phyloP scores from a whole-genome alignment of 2,329 filamentous ascomycete species.

The Chalara sp. region DNA sequence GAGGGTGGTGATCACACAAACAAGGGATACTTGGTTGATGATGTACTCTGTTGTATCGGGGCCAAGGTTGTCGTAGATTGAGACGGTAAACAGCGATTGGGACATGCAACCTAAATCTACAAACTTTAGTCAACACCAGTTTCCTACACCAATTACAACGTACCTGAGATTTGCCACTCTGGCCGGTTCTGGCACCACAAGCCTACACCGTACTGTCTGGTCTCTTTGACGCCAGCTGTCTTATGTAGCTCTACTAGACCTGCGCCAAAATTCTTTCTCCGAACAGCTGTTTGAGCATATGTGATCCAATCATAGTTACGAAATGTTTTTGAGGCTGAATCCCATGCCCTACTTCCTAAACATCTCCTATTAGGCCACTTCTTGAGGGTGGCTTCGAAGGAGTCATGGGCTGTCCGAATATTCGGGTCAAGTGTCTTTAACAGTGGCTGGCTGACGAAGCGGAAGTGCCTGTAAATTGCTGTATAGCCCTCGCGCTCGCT shows the following conservation, averaged over 20 bases:
- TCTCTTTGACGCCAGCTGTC: constrained; percentile 57
- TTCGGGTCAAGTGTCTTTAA: constrained; percentile 66
- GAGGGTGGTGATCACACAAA: constrained; percentile 70
- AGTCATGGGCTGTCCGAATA: constrained; percentile 67
- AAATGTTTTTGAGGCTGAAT: constrained; percentile 65
- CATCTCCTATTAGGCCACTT: constrained; percentile 62
- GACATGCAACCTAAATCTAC: constrained; percentile 81
- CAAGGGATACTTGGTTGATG: constrained; percentile 78
- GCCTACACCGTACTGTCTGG: constrained; percentile 63
- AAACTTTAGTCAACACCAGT: constrained; percentile 28
- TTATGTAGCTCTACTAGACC: constrained; percentile 80
- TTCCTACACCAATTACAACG: no score
- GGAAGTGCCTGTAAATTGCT: constrained; percentile 77
- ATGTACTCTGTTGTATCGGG: constrained; percentile 91
- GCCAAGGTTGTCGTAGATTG: constrained; percentile 92
- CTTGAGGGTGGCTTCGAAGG: constrained; percentile 65
- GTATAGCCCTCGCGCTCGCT: constrained; percentile 67
- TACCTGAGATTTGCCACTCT: constrained; percentile 72
- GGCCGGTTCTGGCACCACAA: constrained; percentile 84
- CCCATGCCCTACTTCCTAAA: constrained; percentile 76
- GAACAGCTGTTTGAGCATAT: constrained; percentile 70
- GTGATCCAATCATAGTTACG: constrained; percentile 76
- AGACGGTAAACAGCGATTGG: constrained; percentile 83
- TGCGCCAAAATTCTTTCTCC: constrained; percentile 77
- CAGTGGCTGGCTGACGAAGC: constrained; percentile 63